These are phyloP conservation scores for Citrus maxima DNA, from an alignment of 345 rosid species.

Conservation along the genomic window DNA sequence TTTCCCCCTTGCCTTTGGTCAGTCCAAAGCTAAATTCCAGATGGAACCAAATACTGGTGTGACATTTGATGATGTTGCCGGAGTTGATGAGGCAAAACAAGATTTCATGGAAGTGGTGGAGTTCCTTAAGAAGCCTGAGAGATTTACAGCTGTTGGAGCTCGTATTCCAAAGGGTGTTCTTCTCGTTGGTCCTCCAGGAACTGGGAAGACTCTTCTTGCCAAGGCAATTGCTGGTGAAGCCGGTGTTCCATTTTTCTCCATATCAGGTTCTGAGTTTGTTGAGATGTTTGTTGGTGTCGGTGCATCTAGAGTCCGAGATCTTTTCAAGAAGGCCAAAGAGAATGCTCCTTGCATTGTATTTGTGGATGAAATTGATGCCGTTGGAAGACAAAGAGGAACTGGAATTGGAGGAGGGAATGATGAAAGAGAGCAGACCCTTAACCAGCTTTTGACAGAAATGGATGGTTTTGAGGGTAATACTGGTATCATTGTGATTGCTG, in stretches of 20 bases:
- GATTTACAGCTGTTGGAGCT: slow-evolving; percentile 96
- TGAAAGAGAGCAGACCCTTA: slow-evolving; percentile 97
- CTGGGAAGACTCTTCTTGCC: slow-evolving; percentile 98
- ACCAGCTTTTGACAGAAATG: slow-evolving; percentile 96
- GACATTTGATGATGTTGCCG: slow-evolving; percentile 97
- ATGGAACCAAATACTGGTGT: slow-evolving; percentile 99
- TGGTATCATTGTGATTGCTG: slow-evolving; percentile 88
- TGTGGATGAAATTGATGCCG: slow-evolving; percentile 98
- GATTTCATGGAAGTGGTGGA: slow-evolving; percentile 99
- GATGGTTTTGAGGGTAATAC: slow-evolving; percentile 98
- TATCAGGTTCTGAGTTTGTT: slow-evolving; percentile 96
- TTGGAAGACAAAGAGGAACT: slow-evolving; percentile 92
- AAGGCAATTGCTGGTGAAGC: slow-evolving; percentile 99
- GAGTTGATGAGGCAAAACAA: slow-evolving; percentile 99
- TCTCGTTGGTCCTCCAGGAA: slow-evolving; percentile 97
- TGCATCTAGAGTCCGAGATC: slow-evolving; percentile 94
- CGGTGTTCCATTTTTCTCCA: slow-evolving; percentile 94
- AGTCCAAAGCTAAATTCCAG: slow-evolving; percentile 96
- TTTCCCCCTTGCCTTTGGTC: slow-evolving; percentile 80
- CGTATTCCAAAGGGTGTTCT: slow-evolving; percentile 98
- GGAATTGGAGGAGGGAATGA: slow-evolving; percentile 99
- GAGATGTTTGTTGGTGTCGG: slow-evolving; percentile 99
- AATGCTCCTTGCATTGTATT: slow-evolving; percentile 97
- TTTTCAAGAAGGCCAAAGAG: slow-evolving; percentile 93
- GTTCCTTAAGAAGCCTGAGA: slow-evolving; percentile 97